Evolutionary conservation across 2,329 filamentous ascomycete species (phyloP), one percentile per base, ranked within the genome.

Genomic region (Botrytis galanthina): DNA sequence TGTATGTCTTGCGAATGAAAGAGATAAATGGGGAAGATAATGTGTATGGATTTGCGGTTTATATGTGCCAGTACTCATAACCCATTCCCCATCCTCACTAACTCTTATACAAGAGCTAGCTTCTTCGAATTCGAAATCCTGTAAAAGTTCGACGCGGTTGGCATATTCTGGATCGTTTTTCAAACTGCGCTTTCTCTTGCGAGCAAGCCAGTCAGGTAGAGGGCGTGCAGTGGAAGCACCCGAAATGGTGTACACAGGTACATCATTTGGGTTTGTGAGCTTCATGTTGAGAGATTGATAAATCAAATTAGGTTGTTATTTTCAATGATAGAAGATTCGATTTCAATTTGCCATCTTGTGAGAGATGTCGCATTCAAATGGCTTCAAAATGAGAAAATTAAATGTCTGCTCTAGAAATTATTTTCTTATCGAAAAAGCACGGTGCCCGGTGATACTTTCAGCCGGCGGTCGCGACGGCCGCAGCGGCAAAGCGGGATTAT

Each of bases 121-220:
- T 83, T 97, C 95, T 80, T 98, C 95, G 80, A 99, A 98, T 81
- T 97, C 95, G 82, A 99, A 99, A 81, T 99, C 96, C 80, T 99
- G 96, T 54, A 99, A 88, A 73, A 99, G 87, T 83, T 99, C 96
- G 78, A 99, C 91, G 77, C 96, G 92, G 82, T 94, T 97, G 76
- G 95, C 92, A 83, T 95, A 98, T 81, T 98, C 95, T 74, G 92
- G 87, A 81, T 98, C 95, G 78, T 95, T 91, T 83, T 98, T 98
- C 78, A 98, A 85, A 81, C 93, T 97, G 81, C 93, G 89, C 86
- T 98, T 98, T 81, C 95, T 88, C 79, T 94, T 92, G 77, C 94
- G 89, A 48, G 94, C 92, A 75, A 99, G 92, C 95, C 96, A 99
- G 84, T 99, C 96, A 75, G 96, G 96, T 44, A 99, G 87, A 32